Evolutionary conservation across 176 grass and related monocot genomes (phyloP).

Genomic region (Triticum turgidum): DNA sequence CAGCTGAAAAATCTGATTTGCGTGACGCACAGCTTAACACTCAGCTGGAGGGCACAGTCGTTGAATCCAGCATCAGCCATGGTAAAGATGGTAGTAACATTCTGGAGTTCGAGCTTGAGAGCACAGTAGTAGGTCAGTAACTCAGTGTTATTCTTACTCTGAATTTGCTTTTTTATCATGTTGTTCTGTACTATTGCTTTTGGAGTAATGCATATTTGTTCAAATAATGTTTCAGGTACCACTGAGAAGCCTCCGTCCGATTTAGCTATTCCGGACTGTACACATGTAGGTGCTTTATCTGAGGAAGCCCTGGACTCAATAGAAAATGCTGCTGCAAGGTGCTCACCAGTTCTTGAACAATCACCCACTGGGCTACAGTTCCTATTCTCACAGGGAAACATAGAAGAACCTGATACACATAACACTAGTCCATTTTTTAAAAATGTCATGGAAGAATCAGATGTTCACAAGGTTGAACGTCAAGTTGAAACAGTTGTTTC

Average conservation of each 20-base stretch:
- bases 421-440: background rate
- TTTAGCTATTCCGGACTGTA: conserved; percentile 9
- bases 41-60: background rate
- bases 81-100: background rate
- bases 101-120: background rate
- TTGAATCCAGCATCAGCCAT: background rate
- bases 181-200: conserved; percentile 3
- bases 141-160: background rate
- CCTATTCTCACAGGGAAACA: conserved; percentile 11
- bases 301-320: background rate
- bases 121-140: conserved; percentile 20
- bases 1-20: conserved; percentile 22
- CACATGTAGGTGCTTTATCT: conserved; percentile 1
- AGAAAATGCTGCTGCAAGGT: conserved; percentile 29
- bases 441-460: background rate
- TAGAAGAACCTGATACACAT: background rate
- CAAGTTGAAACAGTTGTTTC: background rate
- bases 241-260: background rate
- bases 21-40: conserved; percentile 17
- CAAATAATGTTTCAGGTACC: conserved; percentile 15
- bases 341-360: conserved; percentile 17
- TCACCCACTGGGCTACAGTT: conserved; percentile 25
- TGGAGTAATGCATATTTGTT: background rate
- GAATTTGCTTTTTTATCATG: background rate
- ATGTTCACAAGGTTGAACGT: background rate